phyloP scores from a whole-genome alignment of 306 rosid genomes.

The Pueraria montana region DNA sequence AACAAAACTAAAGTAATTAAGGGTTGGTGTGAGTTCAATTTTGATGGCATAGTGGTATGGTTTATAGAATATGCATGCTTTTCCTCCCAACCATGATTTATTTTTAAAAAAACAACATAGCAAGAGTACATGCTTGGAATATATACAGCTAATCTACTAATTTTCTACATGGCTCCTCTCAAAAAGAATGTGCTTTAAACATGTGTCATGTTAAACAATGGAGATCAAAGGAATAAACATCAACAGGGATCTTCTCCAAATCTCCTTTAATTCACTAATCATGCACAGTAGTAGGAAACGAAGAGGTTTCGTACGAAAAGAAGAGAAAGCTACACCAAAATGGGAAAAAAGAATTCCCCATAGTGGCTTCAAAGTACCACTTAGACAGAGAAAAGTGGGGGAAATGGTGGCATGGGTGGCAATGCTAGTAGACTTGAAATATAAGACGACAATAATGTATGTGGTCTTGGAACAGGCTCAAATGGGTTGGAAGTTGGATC shows the following conservation, averaged over 20 bases:
- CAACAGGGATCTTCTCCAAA: slow-evolving; percentile 54
- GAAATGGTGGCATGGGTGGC: slow-evolving; percentile 23
- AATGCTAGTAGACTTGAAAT: slow-evolving; percentile 47
- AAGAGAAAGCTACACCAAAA: slow-evolving; percentile 62
- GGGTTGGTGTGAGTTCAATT: slow-evolving; percentile 38
- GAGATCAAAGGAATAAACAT: slow-evolving; percentile 47
- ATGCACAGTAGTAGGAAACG: slow-evolving; percentile 52
- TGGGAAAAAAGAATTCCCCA: slow-evolving; percentile 34
- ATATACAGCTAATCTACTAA: slow-evolving; percentile 42
- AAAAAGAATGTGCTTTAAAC: slow-evolving; percentile 26
- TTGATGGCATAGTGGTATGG: slow-evolving; percentile 27
- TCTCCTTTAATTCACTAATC: slow-evolving; percentile 59
- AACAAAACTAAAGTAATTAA: slow-evolving; percentile 27
- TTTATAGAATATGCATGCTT: slow-evolving; percentile 28
- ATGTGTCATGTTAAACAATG: slow-evolving; percentile 36
- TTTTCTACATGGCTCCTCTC: neutral
- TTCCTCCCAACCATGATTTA: neutral
- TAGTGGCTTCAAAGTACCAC: slow-evolving; percentile 43
- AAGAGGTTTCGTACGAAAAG: slow-evolving; percentile 58
- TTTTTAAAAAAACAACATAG: slow-evolving; percentile 14
- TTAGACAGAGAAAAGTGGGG: slow-evolving; percentile 45
- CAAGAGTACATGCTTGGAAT: slow-evolving; percentile 27
- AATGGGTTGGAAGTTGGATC: slow-evolving; percentile 69
- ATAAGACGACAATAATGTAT: slow-evolving; percentile 63
- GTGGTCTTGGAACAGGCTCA: slow-evolving; percentile 56